Evolutionary conservation across 2,329 filamentous ascomycete genomes (phyloP).

Genomic region (Aspergillus texensis): DNA sequence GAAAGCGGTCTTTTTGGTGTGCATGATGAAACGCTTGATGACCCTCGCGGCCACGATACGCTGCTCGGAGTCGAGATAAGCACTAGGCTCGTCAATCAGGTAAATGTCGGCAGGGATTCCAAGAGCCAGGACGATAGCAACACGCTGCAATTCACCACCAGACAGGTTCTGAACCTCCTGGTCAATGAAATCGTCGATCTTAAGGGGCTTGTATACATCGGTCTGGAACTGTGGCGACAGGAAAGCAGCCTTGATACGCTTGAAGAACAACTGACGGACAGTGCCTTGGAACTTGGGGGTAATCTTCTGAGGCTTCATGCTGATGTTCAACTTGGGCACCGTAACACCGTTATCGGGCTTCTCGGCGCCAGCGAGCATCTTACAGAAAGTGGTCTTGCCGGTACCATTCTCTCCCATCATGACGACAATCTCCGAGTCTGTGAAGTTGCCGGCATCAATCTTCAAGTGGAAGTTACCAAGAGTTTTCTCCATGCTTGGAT

Average conservation of each 20-base stretch:
- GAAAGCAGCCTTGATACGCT: slow-evolving; percentile 98
- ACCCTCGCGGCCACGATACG: slow-evolving; percentile 96
- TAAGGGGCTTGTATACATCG: slow-evolving; percentile 98
- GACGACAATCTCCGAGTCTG: slow-evolving; percentile 97
- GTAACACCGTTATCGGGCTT: slow-evolving; percentile 81
- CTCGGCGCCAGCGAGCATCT: slow-evolving; percentile 86
- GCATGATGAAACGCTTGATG: slow-evolving; percentile 99
- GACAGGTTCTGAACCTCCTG: slow-evolving; percentile 99
- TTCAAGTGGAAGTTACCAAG: slow-evolving; percentile 83
- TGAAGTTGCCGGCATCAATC: slow-evolving; percentile 84
- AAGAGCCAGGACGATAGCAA: slow-evolving; percentile 95
- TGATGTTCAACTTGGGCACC: slow-evolving; percentile 93
- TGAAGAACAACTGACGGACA: slow-evolving; percentile 97
- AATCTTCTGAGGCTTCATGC: slow-evolving; percentile 99
- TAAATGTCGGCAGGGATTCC: slow-evolving; percentile 97
- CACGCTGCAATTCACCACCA: slow-evolving; percentile 98
- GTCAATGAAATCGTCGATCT: slow-evolving; percentile 98
- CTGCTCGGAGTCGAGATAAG: slow-evolving; percentile 98
- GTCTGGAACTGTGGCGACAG: slow-evolving; percentile 98
- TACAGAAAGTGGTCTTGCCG: slow-evolving; percentile 98
- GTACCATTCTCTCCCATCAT: slow-evolving; percentile 99
- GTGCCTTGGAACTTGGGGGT: slow-evolving; percentile 98
- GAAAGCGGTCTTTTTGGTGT: slow-evolving; percentile 99
- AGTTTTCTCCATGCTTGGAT: slow-evolving; percentile 91
- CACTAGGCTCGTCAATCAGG: slow-evolving; percentile 95